These are phyloP conservation scores for Eimeria sp. DNA, from an alignment of 169 alveolate species.

Conservation along the genomic window DNA sequence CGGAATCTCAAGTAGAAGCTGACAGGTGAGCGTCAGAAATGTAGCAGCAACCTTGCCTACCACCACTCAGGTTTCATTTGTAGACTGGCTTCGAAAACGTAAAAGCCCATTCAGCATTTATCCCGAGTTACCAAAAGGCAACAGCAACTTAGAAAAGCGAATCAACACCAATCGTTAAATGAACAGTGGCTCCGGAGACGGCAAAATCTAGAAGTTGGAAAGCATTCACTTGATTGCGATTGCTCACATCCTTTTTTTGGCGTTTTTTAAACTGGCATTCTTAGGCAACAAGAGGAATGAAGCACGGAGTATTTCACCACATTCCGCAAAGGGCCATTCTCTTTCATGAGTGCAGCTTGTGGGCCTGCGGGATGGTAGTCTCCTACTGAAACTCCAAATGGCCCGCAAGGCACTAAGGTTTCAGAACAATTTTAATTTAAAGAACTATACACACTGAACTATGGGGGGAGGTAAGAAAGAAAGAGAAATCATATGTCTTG, in stretches of 20 bases:
- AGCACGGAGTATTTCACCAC: neutral
- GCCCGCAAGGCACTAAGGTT: neutral
- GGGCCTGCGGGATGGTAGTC: neutral
- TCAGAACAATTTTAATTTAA: neutral
- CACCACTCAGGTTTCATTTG: neutral
- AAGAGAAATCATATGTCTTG: neutral
- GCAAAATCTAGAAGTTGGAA: neutral
- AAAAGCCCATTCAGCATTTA: no score
- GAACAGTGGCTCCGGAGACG: neutral
- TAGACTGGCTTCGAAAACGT: neutral
- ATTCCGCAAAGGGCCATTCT: neutral
- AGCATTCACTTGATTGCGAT: neutral
- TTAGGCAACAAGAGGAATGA: neutral
- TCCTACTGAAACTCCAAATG: neutral
- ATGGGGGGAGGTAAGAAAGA: neutral
- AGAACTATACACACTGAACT: neutral
- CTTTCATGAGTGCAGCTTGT: neutral
- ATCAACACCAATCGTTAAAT: neutral
- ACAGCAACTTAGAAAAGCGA: neutral
- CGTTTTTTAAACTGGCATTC: neutral
- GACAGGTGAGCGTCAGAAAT: neutral
- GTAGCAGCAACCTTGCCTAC: neutral
- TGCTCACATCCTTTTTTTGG: neutral
- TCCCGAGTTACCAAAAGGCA: neutral
- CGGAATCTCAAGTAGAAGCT: neutral